Conservation (phyloP, 2,329 filamentous ascomycete species). For the Talaromyces sp. region DNA sequence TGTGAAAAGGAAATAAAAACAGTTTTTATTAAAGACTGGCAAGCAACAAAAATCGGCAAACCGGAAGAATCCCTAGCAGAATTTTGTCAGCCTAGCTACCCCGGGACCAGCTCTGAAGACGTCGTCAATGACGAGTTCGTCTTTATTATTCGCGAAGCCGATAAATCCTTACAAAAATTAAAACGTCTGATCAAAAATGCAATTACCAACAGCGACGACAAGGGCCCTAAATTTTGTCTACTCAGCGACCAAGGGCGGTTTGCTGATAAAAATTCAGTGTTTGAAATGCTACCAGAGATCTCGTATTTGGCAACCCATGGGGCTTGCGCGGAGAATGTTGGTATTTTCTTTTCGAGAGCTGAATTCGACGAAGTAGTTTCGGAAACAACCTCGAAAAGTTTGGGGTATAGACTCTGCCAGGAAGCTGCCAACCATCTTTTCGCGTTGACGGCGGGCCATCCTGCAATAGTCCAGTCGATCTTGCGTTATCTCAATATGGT, state of each 20-base stretch:
- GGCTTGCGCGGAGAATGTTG: neutral
- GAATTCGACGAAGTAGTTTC: neutral
- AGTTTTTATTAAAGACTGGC: neutral
- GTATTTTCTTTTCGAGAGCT: neutral
- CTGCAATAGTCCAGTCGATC: neutral
- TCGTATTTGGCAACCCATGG: slow-evolving; percentile 2
- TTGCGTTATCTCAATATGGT: slow-evolving; percentile 4
- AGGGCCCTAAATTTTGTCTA: neutral
- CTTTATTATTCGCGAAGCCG: slow-evolving; percentile 2
- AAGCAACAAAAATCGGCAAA: neutral
- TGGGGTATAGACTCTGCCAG: neutral
- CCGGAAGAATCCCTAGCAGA: neutral
- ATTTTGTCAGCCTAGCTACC: neutral
- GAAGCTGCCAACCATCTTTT: slow-evolving; percentile 1
- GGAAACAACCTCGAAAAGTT: neutral
- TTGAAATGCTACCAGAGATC: slow-evolving; percentile 1
- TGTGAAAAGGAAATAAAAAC: neutral
- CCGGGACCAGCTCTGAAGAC: neutral
- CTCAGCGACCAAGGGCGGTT: neutral
- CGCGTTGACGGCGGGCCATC: slow-evolving; percentile 4
- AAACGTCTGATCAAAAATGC: neutral
- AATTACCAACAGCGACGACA: neutral
- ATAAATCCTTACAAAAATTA: neutral
- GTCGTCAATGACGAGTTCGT: neutral
- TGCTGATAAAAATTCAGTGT: neutral